These are phyloP conservation scores for Elongisporangium anandrum DNA, from an alignment of 352 stramenopile genomes.

Conservation along the genomic window DNA sequence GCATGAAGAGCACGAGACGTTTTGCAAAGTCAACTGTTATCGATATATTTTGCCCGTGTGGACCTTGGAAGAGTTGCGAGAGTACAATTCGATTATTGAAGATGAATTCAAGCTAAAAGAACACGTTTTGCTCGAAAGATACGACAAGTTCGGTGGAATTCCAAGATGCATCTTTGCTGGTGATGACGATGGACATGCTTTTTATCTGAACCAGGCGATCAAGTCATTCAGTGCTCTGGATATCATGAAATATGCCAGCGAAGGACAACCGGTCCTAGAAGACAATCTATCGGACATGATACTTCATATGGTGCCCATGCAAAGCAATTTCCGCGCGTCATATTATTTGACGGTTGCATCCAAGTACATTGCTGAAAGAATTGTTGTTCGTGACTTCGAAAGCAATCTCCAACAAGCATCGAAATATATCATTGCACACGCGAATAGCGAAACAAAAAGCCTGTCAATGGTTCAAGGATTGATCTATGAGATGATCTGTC, in stretches of 20 bases:
- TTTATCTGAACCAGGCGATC: constrained; percentile 2
- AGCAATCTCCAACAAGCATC: background rate
- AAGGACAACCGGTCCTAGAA: too few relatives aligned
- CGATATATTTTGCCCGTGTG: background rate
- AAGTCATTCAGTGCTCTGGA: background rate
- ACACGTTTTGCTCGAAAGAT: background rate
- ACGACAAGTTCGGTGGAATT: constrained; percentile 4
- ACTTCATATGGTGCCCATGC: too few relatives aligned
- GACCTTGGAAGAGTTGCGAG: background rate
- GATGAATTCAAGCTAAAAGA: background rate
- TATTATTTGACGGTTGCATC: too few relatives aligned
- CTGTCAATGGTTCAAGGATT: too few relatives aligned
- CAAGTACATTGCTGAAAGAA: background rate
- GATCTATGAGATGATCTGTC: too few relatives aligned
- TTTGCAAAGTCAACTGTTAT: too few relatives aligned
- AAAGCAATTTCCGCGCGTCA: too few relatives aligned
- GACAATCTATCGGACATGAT: too few relatives aligned
- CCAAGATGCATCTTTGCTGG: constrained; percentile 6
- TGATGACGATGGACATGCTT: constrained; percentile 1
- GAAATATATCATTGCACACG: too few relatives aligned
- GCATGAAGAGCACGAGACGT: background rate
- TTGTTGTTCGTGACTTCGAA: background rate
- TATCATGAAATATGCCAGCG: too few relatives aligned
- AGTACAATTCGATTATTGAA: background rate
- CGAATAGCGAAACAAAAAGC: too few relatives aligned